phyloP scores from a whole-genome alignment of 176 grass and related monocot genomes.

The Avena atlantica region DNA sequence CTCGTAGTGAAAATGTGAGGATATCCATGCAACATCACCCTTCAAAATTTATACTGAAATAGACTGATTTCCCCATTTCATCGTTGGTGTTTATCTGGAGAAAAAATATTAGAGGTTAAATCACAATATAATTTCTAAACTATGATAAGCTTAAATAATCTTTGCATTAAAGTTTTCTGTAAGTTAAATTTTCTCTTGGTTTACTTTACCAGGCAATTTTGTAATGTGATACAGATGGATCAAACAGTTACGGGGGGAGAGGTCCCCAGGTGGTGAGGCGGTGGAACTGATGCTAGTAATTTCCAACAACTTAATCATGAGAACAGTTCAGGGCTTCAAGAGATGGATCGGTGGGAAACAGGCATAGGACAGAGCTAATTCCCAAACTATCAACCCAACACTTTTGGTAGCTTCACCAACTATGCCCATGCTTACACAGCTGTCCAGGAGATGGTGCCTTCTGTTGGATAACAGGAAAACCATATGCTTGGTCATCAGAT shows the following conservation, averaged over 20 bases:
- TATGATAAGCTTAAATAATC: not conserved
- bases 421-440: conserved; percentile 17
- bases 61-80: conserved; percentile 24
- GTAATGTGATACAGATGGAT: not conserved
- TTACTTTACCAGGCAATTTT: not conserved
- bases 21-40: conserved; percentile 30
- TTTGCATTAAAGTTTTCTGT: not conserved
- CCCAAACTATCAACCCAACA: not conserved
- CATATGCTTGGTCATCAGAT: conserved; percentile 22
- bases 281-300: conserved; percentile 3
- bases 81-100: conserved; percentile 37
- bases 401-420: conserved; percentile 43
- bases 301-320: conserved; percentile 11
- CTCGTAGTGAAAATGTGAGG: not conserved
- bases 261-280: not conserved
- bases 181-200: not conserved
- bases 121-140: conserved; percentile 17
- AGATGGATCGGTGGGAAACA: conserved; percentile 18
- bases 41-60: not conserved
- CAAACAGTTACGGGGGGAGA: not conserved
- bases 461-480: conserved; percentile 39
- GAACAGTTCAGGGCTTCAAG: not conserved
- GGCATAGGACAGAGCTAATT: conserved; percentile 9
- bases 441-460: conserved; percentile 17
- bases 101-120: conserved; percentile 16